A percentile compares a stretch with the other conserved stretches of the same genome.
These are phyloP conservation scores for Tuber melanosporum DNA, from an alignment of 495 filamentous ascomycete species.

Conservation along the genomic window DNA sequence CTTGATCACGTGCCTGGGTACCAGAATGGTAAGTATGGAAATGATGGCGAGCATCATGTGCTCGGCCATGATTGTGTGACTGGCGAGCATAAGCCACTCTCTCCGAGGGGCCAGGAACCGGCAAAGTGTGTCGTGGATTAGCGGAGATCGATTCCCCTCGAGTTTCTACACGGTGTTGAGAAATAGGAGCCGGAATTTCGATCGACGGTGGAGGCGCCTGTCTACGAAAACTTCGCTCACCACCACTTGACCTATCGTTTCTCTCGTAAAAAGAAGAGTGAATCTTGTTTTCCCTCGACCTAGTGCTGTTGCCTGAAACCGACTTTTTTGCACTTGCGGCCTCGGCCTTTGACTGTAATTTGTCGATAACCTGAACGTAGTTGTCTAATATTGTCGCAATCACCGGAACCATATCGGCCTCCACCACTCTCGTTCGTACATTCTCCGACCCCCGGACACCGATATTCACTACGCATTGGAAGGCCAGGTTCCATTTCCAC, in stretches of 20 bases:
- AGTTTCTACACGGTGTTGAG: constrained; percentile 44
- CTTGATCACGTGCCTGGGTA: constrained; percentile 31
- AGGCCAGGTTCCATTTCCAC: constrained; percentile 99
- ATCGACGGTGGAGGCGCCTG: constrained; percentile 66
- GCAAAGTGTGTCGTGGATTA: constrained; percentile 43
- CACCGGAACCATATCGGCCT: constrained; percentile 98
- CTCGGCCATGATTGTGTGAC: constrained; percentile 47
- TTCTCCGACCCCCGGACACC: constrained; percentile 90
- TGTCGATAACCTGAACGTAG: constrained; percentile 92
- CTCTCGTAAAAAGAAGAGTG: constrained; percentile 32
- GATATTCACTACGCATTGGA: constrained; percentile 98
- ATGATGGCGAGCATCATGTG: constrained; percentile 45
- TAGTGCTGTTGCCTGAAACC: constrained; percentile 40
- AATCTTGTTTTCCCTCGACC: constrained; percentile 30
- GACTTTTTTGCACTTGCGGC: constrained; percentile 53
- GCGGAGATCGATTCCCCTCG: constrained; percentile 45
- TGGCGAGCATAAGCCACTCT: constrained; percentile 48
- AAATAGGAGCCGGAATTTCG: constrained; percentile 54
- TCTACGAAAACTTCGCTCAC: constrained; percentile 49
- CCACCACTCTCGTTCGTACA: constrained; percentile 88
- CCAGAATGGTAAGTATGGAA: constrained; percentile 55
- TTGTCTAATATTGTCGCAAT: constrained; percentile 99
- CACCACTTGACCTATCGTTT: constrained; percentile 15
- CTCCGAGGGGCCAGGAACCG: constrained; percentile 47
- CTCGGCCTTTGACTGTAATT: constrained; percentile 76